A percentile compares a stretch with the other conserved stretches of the same genome.
Evolutionary conservation across 2,329 filamentous ascomycete species (phyloP).

Genomic region (Diplodia seriata): DNA sequence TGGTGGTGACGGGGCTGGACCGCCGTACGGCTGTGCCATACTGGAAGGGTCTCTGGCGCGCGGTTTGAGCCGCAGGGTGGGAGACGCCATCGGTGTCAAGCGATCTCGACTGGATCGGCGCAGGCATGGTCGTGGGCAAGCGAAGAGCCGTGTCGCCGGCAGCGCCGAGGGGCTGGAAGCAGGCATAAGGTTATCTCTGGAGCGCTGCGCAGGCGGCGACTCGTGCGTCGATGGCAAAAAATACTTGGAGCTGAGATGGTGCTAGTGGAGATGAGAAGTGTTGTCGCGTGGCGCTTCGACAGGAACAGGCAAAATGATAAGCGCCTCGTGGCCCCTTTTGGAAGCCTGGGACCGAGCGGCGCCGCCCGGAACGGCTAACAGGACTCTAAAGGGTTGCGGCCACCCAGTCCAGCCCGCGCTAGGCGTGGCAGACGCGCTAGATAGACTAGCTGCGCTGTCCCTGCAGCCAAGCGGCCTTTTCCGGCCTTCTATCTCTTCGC

Average conservation of each 20-base stretch:
- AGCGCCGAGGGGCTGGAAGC: conserved; percentile 24
- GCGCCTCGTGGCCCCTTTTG: not conserved
- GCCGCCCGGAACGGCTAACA: conserved; percentile 10
- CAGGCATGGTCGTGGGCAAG: not conserved
- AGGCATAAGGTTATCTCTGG: conserved; percentile 15
- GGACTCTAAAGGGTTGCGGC: conserved; percentile 7
- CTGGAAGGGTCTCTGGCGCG: conserved; percentile 2
- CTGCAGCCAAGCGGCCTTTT: not conserved
- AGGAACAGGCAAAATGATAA: conserved; percentile 29
- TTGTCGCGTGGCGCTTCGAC: conserved; percentile 6
- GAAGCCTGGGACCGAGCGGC: conserved; percentile 1
- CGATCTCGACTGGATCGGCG: not conserved
- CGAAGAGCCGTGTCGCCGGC: not conserved
- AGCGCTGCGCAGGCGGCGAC: not conserved
- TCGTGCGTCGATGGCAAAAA: not conserved
- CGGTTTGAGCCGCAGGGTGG: conserved; percentile 21
- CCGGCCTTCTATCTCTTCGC: not conserved
- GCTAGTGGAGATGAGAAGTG: conserved; percentile 25
- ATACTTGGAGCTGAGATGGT: not conserved
- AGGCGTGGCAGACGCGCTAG: not conserved
- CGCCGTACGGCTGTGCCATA: conserved; percentile 2
- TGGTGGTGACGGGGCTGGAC: conserved; percentile 7
- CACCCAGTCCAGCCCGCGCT: not conserved
- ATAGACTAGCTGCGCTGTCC: not conserved
- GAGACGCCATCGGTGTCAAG: not conserved